phyloP scores from a whole-genome alignment of 768 basidiomycete genomes.

The Boletus patriciae region DNA sequence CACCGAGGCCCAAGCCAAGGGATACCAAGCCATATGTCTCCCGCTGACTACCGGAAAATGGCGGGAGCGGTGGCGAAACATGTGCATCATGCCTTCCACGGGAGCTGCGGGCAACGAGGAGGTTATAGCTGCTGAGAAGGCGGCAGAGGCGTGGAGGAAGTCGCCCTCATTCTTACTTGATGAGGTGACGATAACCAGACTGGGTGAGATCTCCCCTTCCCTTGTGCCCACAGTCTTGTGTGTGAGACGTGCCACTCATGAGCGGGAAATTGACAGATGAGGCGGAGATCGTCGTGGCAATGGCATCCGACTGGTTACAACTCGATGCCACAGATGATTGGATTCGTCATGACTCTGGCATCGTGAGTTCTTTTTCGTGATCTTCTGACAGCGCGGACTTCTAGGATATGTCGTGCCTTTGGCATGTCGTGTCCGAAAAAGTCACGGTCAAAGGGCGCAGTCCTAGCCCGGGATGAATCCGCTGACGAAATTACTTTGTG shows the following conservation, averaged over 20 bases:
- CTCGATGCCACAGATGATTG: slow-evolving; percentile 91
- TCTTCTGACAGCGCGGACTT: slow-evolving; percentile 8
- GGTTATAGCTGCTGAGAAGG: slow-evolving; percentile 51
- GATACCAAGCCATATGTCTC: slow-evolving; percentile 74
- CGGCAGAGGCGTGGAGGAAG: slow-evolving; percentile 85
- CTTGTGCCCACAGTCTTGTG: slow-evolving; percentile 13
- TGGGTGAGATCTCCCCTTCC: slow-evolving; percentile 47
- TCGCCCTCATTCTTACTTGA: slow-evolving; percentile 74
- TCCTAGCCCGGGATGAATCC: background rate
- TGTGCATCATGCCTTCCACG: slow-evolving; percentile 73
- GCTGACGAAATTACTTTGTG: slow-evolving; percentile 16
- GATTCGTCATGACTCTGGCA: slow-evolving; percentile 93
- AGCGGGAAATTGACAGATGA: slow-evolving; percentile 53
- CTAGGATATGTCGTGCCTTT: slow-evolving; percentile 9
- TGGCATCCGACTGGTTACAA: slow-evolving; percentile 94
- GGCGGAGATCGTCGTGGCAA: slow-evolving; percentile 65
- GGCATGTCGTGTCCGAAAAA: slow-evolving; percentile 17
- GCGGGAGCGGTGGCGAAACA: slow-evolving; percentile 83
- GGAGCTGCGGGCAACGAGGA: slow-evolving; percentile 35
- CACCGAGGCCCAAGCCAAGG: slow-evolving; percentile 55
- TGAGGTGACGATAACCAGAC: slow-evolving; percentile 85
- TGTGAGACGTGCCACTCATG: slow-evolving; percentile 15
- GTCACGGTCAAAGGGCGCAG: slow-evolving; percentile 22
- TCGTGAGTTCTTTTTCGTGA: slow-evolving; percentile 53
- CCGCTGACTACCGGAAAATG: slow-evolving; percentile 90